Evolutionary conservation across 768 basidiomycete genomes (phyloP), one percentile per base, ranked within the genome.

Genomic region (Pulveroboletus frians): DNA sequence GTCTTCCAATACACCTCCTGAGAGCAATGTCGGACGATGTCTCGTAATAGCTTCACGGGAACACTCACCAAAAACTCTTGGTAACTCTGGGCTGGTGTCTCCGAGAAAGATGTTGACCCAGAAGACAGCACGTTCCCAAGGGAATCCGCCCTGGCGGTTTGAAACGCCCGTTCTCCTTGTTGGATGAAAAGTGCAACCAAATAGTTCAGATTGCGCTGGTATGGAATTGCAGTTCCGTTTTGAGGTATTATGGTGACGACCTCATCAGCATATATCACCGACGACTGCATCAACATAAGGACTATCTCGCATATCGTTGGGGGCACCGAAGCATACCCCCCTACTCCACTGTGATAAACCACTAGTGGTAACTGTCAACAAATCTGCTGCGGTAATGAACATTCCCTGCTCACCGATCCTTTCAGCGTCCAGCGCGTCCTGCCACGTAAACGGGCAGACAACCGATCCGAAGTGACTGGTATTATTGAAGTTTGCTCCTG

Each of bases 271-370:
- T 52, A 52, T 14, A 11, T 18, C 36, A 52, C 51, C 14, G 51
- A 48, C 21, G 46, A 42, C 43, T 4, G 15, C 13, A 35, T 52
- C 9, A 43, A 11, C 9, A 52, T 27, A 31, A 23, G 51, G 11
- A 13, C 29, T 15, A 52, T 52, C 35, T 48, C 40, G 40, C 51
- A 52, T 7, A 48, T 41, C 9, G 46, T 52, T 1, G 51, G 51
- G 6, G 46, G 40, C 9, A 52, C 2, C 2, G 13, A 38, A 9
- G 14, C 20, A 9, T 52, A 52, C 29, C 36, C 32, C 13, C 51
- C 51, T n/a, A 45, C 21, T 0, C 49, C 43, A 4, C 5, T 18
- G 30, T 45, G 49, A 14, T 50, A 50, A n/a, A 46, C 42, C 2
- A 44, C 49, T 50, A 5, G 14, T 1, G 26, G 14, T 6, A 8